Percentiles rank a stretch among this genome's conserved stretches.
phyloP scores from a whole-genome alignment of 768 basidiomycete genomes.

The Leccinum disarticulatum region DNA sequence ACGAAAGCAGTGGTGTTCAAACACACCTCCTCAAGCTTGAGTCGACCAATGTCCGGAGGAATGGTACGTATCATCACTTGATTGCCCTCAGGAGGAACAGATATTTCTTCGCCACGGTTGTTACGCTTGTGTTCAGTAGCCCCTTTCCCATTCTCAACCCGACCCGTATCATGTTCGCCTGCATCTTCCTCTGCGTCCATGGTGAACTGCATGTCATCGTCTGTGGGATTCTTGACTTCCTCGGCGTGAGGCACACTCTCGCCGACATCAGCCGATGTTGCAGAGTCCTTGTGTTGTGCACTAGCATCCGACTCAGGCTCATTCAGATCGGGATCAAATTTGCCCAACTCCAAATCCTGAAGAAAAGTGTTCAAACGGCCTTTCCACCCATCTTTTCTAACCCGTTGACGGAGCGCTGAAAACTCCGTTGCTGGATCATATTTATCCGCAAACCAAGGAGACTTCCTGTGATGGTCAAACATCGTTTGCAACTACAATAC shows the following conservation, averaged over 20 bases:
- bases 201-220: slow-evolving; percentile 77
- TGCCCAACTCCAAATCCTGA: slow-evolving; percentile 78
- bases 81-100: slow-evolving; percentile 73
- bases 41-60: slow-evolving; percentile 86
- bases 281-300: slow-evolving; percentile 54
- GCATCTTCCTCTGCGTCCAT: slow-evolving; percentile 72
- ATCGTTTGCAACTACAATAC: slow-evolving; percentile 86
- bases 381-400: slow-evolving; percentile 84
- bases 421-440: slow-evolving; percentile 81
- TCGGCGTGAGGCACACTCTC: slow-evolving; percentile 41
- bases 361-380: slow-evolving; percentile 71
- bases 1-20: neutral
- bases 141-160: slow-evolving; percentile 61
- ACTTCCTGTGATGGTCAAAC: slow-evolving; percentile 92
- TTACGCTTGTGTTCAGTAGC: slow-evolving; percentile 43
- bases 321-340: slow-evolving; percentile 76
- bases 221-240: slow-evolving; percentile 53
- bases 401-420: slow-evolving; percentile 68
- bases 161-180: slow-evolving; percentile 56
- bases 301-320: slow-evolving; percentile 55
- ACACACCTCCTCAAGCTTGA: slow-evolving; percentile 86
- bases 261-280: slow-evolving; percentile 36
- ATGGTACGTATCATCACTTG: slow-evolving; percentile 95
- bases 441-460: slow-evolving; percentile 97
- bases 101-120: slow-evolving; percentile 69